Conservation (phyloP, 768 basidiomycete genomes). For the Tylopilus felleus region DNA sequence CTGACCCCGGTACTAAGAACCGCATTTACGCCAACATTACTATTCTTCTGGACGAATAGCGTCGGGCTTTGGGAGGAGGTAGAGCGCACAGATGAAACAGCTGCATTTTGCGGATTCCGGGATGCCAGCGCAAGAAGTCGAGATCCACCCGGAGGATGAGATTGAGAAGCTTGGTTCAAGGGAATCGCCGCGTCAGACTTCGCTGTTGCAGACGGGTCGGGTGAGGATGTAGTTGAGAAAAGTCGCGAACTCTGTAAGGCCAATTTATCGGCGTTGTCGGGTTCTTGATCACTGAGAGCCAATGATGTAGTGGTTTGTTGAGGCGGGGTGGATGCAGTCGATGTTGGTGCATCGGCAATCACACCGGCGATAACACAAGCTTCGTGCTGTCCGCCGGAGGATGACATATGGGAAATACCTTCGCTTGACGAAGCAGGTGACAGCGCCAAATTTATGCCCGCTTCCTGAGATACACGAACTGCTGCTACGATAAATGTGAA, state of each 20-base stretch:
- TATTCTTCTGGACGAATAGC: slow-evolving; percentile 26
- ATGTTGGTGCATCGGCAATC: slow-evolving; percentile 1
- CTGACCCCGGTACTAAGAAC: slow-evolving; percentile 5
- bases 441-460: slow-evolving; percentile 2
- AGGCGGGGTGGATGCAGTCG: slow-evolving; percentile 12
- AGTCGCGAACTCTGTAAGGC: slow-evolving; percentile 33
- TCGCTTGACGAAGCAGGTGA: slow-evolving; percentile 6
- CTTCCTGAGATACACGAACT: slow-evolving; percentile 12
- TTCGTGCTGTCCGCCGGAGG: slow-evolving; percentile 14
- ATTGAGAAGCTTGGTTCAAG: slow-evolving; percentile 32
- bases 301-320: slow-evolving; percentile 8
- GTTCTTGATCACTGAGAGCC: slow-evolving; percentile 13
- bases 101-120: slow-evolving; percentile 23
- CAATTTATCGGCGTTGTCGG: slow-evolving; percentile 18
- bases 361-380: not conserved
- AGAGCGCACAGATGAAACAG: slow-evolving; percentile 15
- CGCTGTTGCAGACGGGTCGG: slow-evolving; percentile 16
- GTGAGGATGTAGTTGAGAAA: slow-evolving; percentile 32
- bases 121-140: slow-evolving; percentile 41
- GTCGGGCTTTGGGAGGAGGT: slow-evolving; percentile 23
- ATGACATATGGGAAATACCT: slow-evolving; percentile 13
- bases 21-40: slow-evolving; percentile 6
- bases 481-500: slow-evolving; percentile 10
- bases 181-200: slow-evolving; percentile 40
- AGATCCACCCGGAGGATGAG: slow-evolving; percentile 40